Evolutionary conservation across 495 filamentous ascomycete species (phyloP).

Genomic region (Penicillium parvum): DNA sequence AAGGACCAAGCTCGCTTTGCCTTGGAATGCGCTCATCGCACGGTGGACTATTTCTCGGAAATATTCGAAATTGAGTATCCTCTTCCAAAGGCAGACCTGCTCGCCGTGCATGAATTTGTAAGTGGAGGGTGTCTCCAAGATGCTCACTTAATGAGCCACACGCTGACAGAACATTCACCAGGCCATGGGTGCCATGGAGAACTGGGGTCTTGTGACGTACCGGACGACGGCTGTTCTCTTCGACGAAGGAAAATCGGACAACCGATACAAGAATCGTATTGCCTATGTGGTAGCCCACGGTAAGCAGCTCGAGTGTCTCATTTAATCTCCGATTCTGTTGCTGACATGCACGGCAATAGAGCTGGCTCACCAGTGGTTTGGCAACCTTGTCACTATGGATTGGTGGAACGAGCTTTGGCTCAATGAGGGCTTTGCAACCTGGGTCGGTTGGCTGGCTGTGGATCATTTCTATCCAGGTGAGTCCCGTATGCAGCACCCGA

Average conservation of each 20-base stretch:
- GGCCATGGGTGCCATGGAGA: conserved; percentile 71
- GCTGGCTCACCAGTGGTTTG: conserved; percentile 97
- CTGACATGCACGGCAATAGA: conserved; percentile 43
- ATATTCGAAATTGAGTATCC: conserved; percentile 92
- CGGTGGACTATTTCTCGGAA: conserved; percentile 93
- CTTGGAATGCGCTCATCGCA: conserved; percentile 77
- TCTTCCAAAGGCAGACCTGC: conserved; percentile 87
- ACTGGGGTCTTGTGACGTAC: conserved; percentile 97
- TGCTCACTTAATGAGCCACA: not conserved
- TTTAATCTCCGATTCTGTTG: not conserved
- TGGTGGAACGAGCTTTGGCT: conserved; percentile 97
- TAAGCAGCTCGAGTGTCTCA: conserved; percentile 12
- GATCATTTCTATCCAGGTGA: conserved; percentile 81
- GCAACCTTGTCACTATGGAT: conserved; percentile 78
- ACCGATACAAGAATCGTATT: conserved; percentile 81
- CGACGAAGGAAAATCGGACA: conserved; percentile 85
- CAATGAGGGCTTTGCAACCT: conserved; percentile 95
- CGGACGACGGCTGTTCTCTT: conserved; percentile 89
- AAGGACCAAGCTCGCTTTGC: conserved; percentile 85
- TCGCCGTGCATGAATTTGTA: conserved; percentile 96
- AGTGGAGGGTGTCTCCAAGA: conserved; percentile 20
- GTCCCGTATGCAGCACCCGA: conserved; percentile 1
- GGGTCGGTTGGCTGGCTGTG: conserved; percentile 93
- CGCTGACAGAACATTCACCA: conserved; percentile 38
- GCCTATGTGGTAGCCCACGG: conserved; percentile 89